Base-by-base conservation (phyloP, 495 filamentous ascomycete species). In the Aspergillus sclerotioniger region DNA sequence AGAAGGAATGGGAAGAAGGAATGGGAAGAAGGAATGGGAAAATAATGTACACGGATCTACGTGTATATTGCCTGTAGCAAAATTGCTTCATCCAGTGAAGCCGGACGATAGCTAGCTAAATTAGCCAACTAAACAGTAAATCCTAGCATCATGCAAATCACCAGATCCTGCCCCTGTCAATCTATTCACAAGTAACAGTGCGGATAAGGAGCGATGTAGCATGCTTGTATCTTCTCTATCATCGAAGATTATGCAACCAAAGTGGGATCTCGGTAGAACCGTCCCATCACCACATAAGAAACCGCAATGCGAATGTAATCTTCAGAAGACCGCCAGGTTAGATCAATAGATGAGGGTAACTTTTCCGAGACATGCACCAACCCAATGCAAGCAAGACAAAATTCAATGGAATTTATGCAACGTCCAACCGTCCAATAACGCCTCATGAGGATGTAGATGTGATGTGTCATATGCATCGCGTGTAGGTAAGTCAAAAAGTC, bases 311-410 rank as follows among this genome's bases (percentile, higher is more conserved):
- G 25, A 25, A 25, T 25, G 25, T 25, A 25, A 25, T 25, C 25
- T 25, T 25, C 25, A 25, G 25, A 25, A 25, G 25, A 25, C 25
- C 25, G 25, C 25, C 25, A 25, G 25, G 33, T 37, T 37, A 9
- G 13, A 37, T 9, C 8, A 37, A 37, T 37, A 15, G 8, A 37
- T 37, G 13, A n/a, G 13, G 13, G 13, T 4, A 41, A 41, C 37
- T 41, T 41, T 41, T 41, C 37, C 37, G 37, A 15, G 33, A 53
- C 32, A 41, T 25, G 31, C 32, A 58, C 37, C 37, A n/a, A 41
- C 37, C 37, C 37, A 41, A 41, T 41, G 37, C 37, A 41, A 41
- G 37, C 8, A 13, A 41, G 13, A n/a, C 9, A 41, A 13, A 41
- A 15, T 12, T 41, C n/a, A n/a, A 15, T 41, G 12, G 35, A 35